These are phyloP conservation scores for Microthyrium microscopicum DNA, from an alignment of 2,329 filamentous ascomycete species.

Conservation along the genomic window DNA sequence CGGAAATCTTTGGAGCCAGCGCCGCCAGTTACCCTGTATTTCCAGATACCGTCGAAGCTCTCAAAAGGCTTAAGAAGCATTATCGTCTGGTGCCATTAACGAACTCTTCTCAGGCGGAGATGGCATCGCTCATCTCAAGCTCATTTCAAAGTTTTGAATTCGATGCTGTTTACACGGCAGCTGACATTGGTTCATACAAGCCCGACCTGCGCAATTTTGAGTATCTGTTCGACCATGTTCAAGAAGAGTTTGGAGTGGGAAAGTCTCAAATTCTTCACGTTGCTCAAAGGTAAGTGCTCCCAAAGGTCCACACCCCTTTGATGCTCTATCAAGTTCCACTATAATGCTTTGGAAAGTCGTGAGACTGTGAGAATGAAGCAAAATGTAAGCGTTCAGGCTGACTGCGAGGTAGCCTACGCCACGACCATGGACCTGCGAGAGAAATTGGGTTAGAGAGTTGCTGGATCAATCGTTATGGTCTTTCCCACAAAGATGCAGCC, in stretches of 20 bases:
- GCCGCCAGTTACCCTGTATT: conserved; percentile 41
- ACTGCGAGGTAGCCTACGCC: too few relatives aligned
- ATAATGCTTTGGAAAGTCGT: too few relatives aligned
- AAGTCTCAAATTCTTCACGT: conserved; percentile 47
- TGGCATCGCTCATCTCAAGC: conserved; percentile 1
- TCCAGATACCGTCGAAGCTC: conserved; percentile 37
- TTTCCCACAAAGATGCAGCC: conserved; percentile 25
- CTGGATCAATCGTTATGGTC: conserved; percentile 47
- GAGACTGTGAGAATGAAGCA: too few relatives aligned
- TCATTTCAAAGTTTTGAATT: conserved; percentile 23
- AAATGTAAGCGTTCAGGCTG: too few relatives aligned
- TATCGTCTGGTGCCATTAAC: conserved; percentile 45
- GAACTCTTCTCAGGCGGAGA: conserved; percentile 21
- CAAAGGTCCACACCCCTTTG: too few relatives aligned
- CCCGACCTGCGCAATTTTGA: conserved; percentile 47
- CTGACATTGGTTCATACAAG: conserved; percentile 59
- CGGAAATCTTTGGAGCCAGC: conserved; percentile 30
- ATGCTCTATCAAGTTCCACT: too few relatives aligned
- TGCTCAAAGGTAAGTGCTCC: too few relatives aligned
- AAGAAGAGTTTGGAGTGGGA: conserved; percentile 37
- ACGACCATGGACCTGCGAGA: conserved; percentile 51
- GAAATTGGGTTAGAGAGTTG: conserved; percentile 37
- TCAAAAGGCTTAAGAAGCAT: conserved; percentile 30
- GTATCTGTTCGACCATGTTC: conserved; percentile 41
- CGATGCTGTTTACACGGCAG: conserved; percentile 50